phyloP scores from a whole-genome alignment of 2,329 filamentous ascomycete species.

The Teratosphaeria destructans region DNA sequence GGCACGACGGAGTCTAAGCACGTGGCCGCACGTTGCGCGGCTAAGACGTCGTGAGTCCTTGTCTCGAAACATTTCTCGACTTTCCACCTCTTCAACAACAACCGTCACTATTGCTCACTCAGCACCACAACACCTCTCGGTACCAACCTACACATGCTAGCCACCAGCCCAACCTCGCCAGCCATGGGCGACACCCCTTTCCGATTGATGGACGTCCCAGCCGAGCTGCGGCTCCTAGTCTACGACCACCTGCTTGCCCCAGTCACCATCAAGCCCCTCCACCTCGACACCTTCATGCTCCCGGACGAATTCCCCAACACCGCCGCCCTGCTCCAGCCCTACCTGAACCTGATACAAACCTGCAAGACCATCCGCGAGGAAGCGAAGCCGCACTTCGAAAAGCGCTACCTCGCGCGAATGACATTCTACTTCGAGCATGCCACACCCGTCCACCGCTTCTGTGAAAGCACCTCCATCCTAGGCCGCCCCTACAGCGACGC shows the following conservation, averaged over 20 bases:
- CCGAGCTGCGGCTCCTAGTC: constrained; percentile 2
- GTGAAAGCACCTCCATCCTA: too few relatives aligned
- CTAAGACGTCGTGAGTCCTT: too few relatives aligned
- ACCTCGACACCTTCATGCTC: background rate
- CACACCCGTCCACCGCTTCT: too few relatives aligned
- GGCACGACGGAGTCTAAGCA: too few relatives aligned
- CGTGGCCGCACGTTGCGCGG: too few relatives aligned
- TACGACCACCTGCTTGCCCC: constrained; percentile 2
- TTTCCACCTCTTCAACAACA: too few relatives aligned
- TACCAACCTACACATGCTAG: background rate
- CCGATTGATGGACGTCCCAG: background rate
- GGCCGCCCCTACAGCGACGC: too few relatives aligned
- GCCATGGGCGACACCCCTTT: background rate
- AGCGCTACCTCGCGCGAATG: background rate
- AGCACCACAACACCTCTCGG: too few relatives aligned
- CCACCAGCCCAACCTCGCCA: background rate
- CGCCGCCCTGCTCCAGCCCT: background rate
- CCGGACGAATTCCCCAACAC: background rate
- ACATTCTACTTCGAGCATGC: background rate
- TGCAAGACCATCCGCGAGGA: background rate
- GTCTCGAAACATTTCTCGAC: too few relatives aligned
- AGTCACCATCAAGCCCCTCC: background rate
- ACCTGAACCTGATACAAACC: background rate
- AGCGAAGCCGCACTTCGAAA: background rate
- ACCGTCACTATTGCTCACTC: too few relatives aligned